Evolutionary conservation across 371 early-diverging fungal species (phyloP), one percentile per base, ranked within the genome.

Genomic region (Smittium mucronatum): DNA sequence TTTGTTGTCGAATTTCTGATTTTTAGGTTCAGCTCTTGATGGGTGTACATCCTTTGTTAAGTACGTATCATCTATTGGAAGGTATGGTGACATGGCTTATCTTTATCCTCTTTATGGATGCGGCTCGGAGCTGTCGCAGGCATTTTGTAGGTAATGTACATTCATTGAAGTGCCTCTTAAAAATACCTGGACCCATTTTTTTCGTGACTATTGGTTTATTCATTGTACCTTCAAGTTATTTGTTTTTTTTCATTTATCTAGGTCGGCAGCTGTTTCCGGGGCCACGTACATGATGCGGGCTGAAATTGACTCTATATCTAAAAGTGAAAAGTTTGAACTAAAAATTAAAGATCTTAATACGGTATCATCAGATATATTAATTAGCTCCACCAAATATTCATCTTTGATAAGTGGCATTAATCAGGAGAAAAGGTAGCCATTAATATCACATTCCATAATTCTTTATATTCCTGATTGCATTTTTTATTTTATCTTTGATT

Each of bases 101-200:
- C 76, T 97, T 33, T 84, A 86, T 64, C 85, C 91, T 1, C 75
- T 93, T 35, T 94, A 97, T 80, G 97, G 97, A 16, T 89, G 91
- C 26, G 91, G 88, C 16, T 89, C 92, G 47, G 95, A 97, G 77
- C 82, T 94, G 21, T 84, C 90, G 0, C 97, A 97, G 78, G 89
- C 93, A 0, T 95, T 95, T 75, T 94, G 94, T 77, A 83, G 95
- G 68, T 61, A 68, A 68, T n/a, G 2, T 11, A 5, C 32, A 17
- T 15, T 30, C 16, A 63, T 30, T 63, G 17, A 34, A 28, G n/a
- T 25, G 8, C 25, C 8, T n/a, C 17, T 33, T 65, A 5, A 28
- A n/a, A 17, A 17, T 32, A 5, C 36, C 34, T 31, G 8, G 5
- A n/a, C 11, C 15, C n/a, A 33, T 5, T n/a, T 11, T n/a, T 25